Percentiles rank a stretch among this genome's conserved stretches.
These are phyloP conservation scores for Pichia nanzhaoensis DNA, from an alignment of 805 yeast genomes.

Conservation along the genomic window DNA sequence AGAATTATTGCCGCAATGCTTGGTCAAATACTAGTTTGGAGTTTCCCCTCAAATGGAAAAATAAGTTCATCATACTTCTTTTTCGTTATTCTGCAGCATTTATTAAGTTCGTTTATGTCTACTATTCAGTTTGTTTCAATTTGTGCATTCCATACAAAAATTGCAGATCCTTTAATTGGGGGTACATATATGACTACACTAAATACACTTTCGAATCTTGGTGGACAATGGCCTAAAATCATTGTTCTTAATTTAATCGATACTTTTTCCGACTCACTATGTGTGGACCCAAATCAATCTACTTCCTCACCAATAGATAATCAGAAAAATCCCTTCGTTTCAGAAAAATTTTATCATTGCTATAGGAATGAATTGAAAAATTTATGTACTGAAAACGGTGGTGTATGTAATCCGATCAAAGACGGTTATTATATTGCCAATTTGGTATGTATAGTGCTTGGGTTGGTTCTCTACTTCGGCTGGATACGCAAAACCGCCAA, in stretches of 20 bases:
- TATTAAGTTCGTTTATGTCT: slow-evolving; percentile 83
- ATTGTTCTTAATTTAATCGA: slow-evolving; percentile 77
- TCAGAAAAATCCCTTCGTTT: slow-evolving; percentile 20
- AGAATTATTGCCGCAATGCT: slow-evolving; percentile 66
- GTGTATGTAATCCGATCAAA: slow-evolving; percentile 43
- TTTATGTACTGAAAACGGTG: slow-evolving; percentile 48
- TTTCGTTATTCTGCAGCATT: slow-evolving; percentile 74
- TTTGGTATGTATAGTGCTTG: slow-evolving; percentile 59
- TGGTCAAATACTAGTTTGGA: slow-evolving; percentile 66
- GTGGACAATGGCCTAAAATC: slow-evolving; percentile 97
- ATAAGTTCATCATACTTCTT: slow-evolving; percentile 52
- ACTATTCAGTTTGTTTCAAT: slow-evolving; percentile 93
- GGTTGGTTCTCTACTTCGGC: slow-evolving; percentile 53
- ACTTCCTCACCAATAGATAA: neutral
- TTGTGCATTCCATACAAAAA: slow-evolving; percentile 89
- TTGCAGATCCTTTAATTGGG: slow-evolving; percentile 93
- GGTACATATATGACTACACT: slow-evolving; percentile 97
- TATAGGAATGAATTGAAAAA: slow-evolving; percentile 33
- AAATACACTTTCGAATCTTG: slow-evolving; percentile 85
- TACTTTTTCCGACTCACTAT: slow-evolving; percentile 59
- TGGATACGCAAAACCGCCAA: slow-evolving; percentile 61
- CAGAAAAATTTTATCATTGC: slow-evolving; percentile 27
- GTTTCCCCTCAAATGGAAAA: slow-evolving; percentile 54
- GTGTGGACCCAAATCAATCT: slow-evolving; percentile 31
- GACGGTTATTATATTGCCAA: slow-evolving; percentile 89